These are phyloP conservation scores for Coniella vitis DNA, from an alignment of 2,329 filamentous ascomycete species.

Conservation along the genomic window DNA sequence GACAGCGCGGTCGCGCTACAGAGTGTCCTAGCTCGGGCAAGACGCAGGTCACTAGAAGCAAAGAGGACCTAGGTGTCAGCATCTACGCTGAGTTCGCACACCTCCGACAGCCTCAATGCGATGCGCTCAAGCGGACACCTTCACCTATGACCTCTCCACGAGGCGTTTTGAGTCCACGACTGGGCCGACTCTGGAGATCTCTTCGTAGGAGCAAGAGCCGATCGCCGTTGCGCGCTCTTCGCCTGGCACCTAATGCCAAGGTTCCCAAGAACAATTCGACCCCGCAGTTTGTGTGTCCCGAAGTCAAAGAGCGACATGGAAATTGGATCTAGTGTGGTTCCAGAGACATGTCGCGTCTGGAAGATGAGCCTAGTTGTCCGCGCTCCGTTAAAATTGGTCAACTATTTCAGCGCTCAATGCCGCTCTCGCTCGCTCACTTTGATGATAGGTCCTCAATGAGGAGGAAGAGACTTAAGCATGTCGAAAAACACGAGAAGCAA, in stretches of 20 bases:
- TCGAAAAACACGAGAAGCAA: too few relatives aligned
- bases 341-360: slow-evolving; percentile 2
- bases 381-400: background rate
- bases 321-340: slow-evolving; percentile 18
- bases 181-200: slow-evolving; percentile 12
- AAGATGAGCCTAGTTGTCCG: background rate
- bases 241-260: background rate
- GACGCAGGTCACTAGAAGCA: background rate
- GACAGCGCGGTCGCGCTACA: background rate
- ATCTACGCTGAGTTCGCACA: slow-evolving; percentile 10
- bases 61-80: background rate
- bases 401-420: background rate
- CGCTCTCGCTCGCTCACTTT: background rate
- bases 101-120: slow-evolving; percentile 8
- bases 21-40: background rate
- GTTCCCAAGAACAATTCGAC: slow-evolving; percentile 7
- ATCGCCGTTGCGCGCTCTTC: slow-evolving; percentile 5
- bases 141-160: slow-evolving; percentile 9
- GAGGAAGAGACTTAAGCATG: too few relatives aligned
- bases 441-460: background rate
- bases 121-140: slow-evolving; percentile 11
- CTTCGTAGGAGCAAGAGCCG: slow-evolving; percentile 13
- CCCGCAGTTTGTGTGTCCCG: slow-evolving; percentile 1
- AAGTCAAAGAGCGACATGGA: slow-evolving; percentile 7
- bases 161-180: slow-evolving; percentile 8